Conservation (phyloP, 495 filamentous ascomycete species). For the Xylaria acuta region DNA sequence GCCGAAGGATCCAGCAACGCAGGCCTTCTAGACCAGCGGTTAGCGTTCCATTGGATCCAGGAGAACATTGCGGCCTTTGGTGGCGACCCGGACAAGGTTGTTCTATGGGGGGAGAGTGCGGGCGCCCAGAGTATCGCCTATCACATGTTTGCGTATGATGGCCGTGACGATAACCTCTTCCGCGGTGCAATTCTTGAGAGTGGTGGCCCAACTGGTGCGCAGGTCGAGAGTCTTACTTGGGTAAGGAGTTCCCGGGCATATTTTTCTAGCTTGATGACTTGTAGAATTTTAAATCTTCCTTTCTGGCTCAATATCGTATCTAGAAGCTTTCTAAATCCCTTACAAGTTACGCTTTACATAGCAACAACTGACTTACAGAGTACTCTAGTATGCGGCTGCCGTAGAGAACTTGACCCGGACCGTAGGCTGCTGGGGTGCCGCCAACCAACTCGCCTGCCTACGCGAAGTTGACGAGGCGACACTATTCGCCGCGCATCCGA, state of each 20-base stretch:
- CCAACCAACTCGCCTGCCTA: conserved; percentile 55
- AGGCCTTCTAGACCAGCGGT: conserved; percentile 51
- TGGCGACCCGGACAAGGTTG: conserved; percentile 50
- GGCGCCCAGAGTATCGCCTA: conserved; percentile 60
- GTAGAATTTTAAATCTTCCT: background rate
- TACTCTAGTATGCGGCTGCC: conserved; percentile 36
- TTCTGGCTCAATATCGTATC: background rate
- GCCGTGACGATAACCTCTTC: conserved; percentile 59
- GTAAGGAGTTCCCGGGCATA: background rate
- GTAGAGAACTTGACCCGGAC: conserved; percentile 50
- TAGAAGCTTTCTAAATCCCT: background rate
- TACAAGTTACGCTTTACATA: background rate
- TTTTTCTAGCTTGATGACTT: background rate
- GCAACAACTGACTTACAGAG: background rate
- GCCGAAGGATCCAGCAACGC: conserved; percentile 46
- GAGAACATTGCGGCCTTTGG: conserved; percentile 64
- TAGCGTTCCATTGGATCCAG: conserved; percentile 56
- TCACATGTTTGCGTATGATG: conserved; percentile 60
- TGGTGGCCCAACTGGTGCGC: conserved; percentile 42
- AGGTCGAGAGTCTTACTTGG: conserved; percentile 24
- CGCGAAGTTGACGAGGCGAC: conserved; percentile 51
- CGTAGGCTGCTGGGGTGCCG: conserved; percentile 45
- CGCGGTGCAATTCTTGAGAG: conserved; percentile 64
- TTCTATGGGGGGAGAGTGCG: conserved; percentile 55
- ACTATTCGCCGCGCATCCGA: conserved; percentile 50